Evolutionary conservation across 1,284 basidiomycete species (phyloP), one percentile per base, ranked within the genome.

Genomic region (Pyrrhoderma lamaoense): DNA sequence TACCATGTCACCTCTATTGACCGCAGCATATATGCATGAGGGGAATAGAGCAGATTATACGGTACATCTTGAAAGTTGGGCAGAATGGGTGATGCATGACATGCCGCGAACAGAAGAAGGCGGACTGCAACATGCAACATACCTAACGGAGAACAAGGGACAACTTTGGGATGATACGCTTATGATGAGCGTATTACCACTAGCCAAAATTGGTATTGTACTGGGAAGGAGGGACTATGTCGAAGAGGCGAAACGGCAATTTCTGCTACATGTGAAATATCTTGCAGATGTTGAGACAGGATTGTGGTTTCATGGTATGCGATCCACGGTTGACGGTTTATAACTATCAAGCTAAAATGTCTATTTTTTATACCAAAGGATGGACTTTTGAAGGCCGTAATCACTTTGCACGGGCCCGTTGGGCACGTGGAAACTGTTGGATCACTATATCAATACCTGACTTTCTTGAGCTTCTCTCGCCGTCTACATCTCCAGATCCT

Each of bases 361-460:
- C 16, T 31, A 14, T 34, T 37, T 14, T 42, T 14, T 31, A 23
- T 27, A 13, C 9, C 39, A 11, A 39, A 73, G 73, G 73, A 5
- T 77, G 75, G 74, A 74, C 70, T 3, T 78, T 76, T 52, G 70
- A 72, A 45, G 75, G 75, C 3, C 65, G 73, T 35, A 71, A 76
- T 60, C 70, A 75, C 54, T 82, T 80, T 59, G 77, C 73, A 8
- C 64, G 67, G 25, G 79, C 79, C 2, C 69, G 71, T 34, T 82
- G 80, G 81, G 81, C 77, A 2, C 66, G 80, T 45, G 80, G 81
- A 21, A 83, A 82, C 63, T 80, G 79, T 62, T 84, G 80, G 76
- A 72, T 80, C 52, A 82, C 80, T 0, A 68, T 79, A 31, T 70
- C 77, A 19, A 82, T 82, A 57, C 80, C 79, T 0, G 73, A 80